These are phyloP conservation scores for Annulohypoxylon moriforme DNA, from an alignment of 495 filamentous ascomycete genomes.

Conservation along the genomic window DNA sequence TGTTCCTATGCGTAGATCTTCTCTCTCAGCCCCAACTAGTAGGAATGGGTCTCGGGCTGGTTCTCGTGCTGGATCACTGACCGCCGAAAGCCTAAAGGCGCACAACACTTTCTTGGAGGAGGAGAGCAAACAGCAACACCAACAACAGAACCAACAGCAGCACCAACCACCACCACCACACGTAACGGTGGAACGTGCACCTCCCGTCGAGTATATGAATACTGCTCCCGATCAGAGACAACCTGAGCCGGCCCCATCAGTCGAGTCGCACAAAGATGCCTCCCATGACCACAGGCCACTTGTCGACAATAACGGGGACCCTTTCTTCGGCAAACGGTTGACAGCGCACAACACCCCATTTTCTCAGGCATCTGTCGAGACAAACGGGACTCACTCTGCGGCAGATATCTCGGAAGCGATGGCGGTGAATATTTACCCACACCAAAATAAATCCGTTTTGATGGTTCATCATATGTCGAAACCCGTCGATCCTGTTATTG, in stretches of 20 bases:
- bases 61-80: conserved; percentile 66
- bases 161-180: conserved; percentile 39
- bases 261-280: conserved; percentile 51
- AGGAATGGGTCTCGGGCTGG: conserved; percentile 71
- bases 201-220: conserved; percentile 44
- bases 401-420: conserved; percentile 79
- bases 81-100: conserved; percentile 71
- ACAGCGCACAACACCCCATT: conserved; percentile 67
- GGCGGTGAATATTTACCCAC: conserved; percentile 83
- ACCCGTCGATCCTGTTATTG: conserved; percentile 35
- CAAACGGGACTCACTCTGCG: conserved; percentile 58
- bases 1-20: conserved; percentile 71
- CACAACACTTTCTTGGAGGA: conserved; percentile 61
- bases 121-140: conserved; percentile 46
- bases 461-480: conserved; percentile 76
- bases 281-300: conserved; percentile 48
- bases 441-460: conserved; percentile 85
- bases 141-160: conserved; percentile 44
- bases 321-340: conserved; percentile 64
- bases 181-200: conserved; percentile 42
- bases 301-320: conserved; percentile 63
- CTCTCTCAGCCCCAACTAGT: conserved; percentile 77
- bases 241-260: conserved; percentile 43
- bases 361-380: conserved; percentile 68
- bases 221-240: conserved; percentile 48